These are phyloP conservation scores for Euphorbia schlechtendalii DNA, from an alignment of 441 rosid species.

Conservation along the genomic window DNA sequence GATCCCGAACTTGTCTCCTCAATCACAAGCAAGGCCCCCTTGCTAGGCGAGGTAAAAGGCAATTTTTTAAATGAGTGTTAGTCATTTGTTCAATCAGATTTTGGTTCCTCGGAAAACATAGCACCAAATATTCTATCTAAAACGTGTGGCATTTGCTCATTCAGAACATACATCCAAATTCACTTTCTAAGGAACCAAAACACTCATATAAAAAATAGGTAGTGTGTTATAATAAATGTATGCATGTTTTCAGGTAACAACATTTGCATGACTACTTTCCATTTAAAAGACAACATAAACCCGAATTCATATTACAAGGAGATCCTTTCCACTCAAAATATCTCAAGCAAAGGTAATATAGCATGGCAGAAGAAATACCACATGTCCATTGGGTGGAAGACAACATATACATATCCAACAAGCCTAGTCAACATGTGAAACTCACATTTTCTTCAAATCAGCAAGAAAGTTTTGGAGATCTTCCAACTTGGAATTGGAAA, in stretches of 20 bases:
- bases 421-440: background rate
- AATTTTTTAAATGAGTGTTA: no score
- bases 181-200: background rate
- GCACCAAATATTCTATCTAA: background rate
- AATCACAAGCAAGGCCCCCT: no score
- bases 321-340: background rate
- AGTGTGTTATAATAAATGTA: background rate
- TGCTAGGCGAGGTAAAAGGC: no score
- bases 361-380: background rate
- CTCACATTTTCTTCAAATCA: slow-evolving; percentile 43
- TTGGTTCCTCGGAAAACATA: no score
- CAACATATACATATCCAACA: background rate
- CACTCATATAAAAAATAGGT: background rate
- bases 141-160: background rate
- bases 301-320: no score
- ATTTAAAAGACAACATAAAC: background rate
- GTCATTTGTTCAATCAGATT: no score
- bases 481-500: slow-evolving; percentile 28
- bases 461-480: slow-evolving; percentile 41
- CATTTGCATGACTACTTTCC: background rate
- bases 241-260: background rate
- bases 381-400: background rate
- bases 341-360: background rate
- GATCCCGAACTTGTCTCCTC: no score
- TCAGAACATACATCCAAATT: background rate